Base-by-base conservation (phyloP, 164 flowering plant species). In the Echeveria elegans region DNA sequence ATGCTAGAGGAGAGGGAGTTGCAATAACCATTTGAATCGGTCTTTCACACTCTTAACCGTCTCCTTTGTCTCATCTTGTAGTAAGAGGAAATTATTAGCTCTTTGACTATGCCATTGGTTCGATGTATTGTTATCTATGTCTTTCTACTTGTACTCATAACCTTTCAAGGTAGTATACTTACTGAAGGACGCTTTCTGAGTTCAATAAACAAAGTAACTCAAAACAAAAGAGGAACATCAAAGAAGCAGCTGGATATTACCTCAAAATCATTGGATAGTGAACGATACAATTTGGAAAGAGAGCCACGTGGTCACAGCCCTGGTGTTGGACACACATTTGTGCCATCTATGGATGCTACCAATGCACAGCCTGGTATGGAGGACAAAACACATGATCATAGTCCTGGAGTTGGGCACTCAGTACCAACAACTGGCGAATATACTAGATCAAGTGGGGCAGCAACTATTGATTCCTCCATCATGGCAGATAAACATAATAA, bases 131-230 rank as follows among this genome's bases (percentile, higher is more conserved):
- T 14, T 43, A 3, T n/a, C 31, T 75, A 56, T 50, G 34, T 26
- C n/a, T 24, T 73, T 32, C 40, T 73, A 66, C 75, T 73, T 40
- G 63, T 67, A 40, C 11, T 75, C 30, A 21, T 78, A 50, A 61
- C 59, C 59, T 32, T 66, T 40, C 73, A 66, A 58, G 71, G 21
- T 60, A 6, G 65, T 69, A 31, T 32, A 19, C 38, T 30, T 9
- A 61, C 56, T 37, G 70, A 75, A 64, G 81, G 66, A 66, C 73
- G 81, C 60, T 69, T 60, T 31, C 38, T 71, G 37, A 73, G 64
- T 47, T 29, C 69, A 18, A 14, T 64, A 19, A 63, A 65, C 32
- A 68, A 68, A 37, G 29, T n/a, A 18, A 24, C 56, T 38, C 52
- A 40, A 19, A 24, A 16, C 63, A 36, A 32, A 52, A 24, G 37